Percentiles rank a stretch among this genome's conserved stretches.
phyloP scores from a whole-genome alignment of 345 rosid genomes.

The Geranium rotundifolium region DNA sequence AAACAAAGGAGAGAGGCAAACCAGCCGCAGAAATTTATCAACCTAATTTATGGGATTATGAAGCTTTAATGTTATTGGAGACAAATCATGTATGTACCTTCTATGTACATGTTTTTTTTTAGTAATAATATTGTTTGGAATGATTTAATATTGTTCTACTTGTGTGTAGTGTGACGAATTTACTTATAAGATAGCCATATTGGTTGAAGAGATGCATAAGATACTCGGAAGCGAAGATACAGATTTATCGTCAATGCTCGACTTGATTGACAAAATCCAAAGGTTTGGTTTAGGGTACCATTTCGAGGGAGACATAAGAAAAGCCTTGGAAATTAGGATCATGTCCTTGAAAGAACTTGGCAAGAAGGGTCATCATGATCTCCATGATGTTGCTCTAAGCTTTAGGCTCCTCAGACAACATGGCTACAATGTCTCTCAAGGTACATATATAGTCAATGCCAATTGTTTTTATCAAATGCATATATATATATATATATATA shows the following conservation, averaged over 20 bases:
- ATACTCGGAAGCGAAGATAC: constrained; percentile 8
- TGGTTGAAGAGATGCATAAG: constrained; percentile 22
- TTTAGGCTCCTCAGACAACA: constrained; percentile 38
- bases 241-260: constrained; percentile 11
- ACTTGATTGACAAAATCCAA: constrained; percentile 33
- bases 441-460: too few relatives aligned
- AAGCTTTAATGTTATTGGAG: too few relatives aligned
- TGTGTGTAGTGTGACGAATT: too few relatives aligned
- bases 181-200: constrained; percentile 2
- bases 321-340: constrained; percentile 11
- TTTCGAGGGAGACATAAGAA: constrained; percentile 21
- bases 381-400: constrained; percentile 24
- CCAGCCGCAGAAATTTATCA: too few relatives aligned
- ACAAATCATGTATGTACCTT: too few relatives aligned
- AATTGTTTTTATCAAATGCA: too few relatives aligned
- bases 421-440: constrained; percentile 29
- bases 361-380: constrained; percentile 1
- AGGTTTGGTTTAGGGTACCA: constrained; percentile 26
- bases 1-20: too few relatives aligned
- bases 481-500: too few relatives aligned
- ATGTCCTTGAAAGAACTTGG: not conserved
- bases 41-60: too few relatives aligned
- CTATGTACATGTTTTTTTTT: too few relatives aligned
- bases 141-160: too few relatives aligned
- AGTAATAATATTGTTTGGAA: too few relatives aligned